Percentiles rank a stretch among this genome's conserved stretches.
Conservation (phyloP, 164 flowering plant genomes). For the Liriodendron chinense region DNA sequence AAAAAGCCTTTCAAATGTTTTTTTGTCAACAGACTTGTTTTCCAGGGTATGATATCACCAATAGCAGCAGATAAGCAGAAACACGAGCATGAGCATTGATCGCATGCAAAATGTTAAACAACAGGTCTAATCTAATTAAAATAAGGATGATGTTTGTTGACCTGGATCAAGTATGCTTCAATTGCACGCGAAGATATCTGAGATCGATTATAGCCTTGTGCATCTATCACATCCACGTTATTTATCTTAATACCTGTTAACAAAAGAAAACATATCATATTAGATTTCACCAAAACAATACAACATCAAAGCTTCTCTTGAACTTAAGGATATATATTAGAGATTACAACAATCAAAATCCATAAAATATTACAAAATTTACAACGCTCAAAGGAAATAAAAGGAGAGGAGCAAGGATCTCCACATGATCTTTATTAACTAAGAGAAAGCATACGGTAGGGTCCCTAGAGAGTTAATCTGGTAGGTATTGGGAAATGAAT, state of each 20-base stretch:
- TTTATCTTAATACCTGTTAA: constrained; percentile 80
- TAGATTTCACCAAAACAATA: constrained; percentile 6
- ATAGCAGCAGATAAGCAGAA: not conserved
- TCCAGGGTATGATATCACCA: too few species aligned
- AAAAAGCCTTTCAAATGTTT: too few species aligned
- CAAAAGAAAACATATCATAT: constrained; percentile 7
- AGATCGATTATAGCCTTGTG: constrained; percentile 61
- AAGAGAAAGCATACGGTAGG: too few species aligned
- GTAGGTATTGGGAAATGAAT: too few species aligned
- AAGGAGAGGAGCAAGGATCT: too few species aligned
- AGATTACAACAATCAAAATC: not conserved
- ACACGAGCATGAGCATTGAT: not conserved
- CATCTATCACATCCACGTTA: constrained; percentile 49
- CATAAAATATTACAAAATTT: constrained; percentile 1
- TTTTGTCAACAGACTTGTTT: too few species aligned
- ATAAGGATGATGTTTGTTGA: constrained; percentile 14
- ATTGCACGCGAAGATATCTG: constrained; percentile 78
- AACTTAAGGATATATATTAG: not conserved
- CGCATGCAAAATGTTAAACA: not conserved
- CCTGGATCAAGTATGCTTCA: constrained; percentile 94
- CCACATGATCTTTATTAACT: too few species aligned
- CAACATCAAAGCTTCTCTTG: not conserved
- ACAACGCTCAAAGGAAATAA: not conserved
- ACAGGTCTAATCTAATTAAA: not conserved
- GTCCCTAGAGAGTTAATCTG: too few species aligned